Conservation (phyloP, 2,329 filamentous ascomycete species). For the Diaporthe longicolla region DNA sequence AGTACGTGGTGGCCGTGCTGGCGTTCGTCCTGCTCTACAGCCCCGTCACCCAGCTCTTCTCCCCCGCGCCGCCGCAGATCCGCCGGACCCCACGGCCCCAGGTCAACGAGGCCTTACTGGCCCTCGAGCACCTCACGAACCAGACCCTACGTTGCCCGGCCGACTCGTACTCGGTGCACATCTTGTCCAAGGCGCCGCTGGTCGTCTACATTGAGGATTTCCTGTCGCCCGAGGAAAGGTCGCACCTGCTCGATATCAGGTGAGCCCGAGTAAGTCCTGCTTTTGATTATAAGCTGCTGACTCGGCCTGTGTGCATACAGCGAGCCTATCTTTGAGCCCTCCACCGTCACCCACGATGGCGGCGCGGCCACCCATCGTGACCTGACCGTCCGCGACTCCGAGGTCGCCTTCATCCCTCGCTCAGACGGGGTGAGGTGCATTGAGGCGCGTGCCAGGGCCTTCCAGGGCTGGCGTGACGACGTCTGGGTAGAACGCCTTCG, state of each 20-base stretch:
- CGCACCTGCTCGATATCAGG: conserved; percentile 66
- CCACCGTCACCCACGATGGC: conserved; percentile 65
- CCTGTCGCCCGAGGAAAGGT: conserved; percentile 59
- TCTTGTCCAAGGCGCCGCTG: conserved; percentile 64
- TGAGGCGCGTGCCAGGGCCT: conserved; percentile 60
- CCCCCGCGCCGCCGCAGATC: conserved; percentile 46
- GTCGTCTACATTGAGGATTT: conserved; percentile 69
- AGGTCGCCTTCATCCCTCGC: conserved; percentile 66
- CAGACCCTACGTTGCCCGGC: conserved; percentile 53
- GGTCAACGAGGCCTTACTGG: conserved; percentile 66
- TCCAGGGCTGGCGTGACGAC: conserved; percentile 69
- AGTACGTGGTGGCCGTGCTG: conserved; percentile 60
- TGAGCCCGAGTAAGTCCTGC: conserved; percentile 46
- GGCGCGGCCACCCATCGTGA: conserved; percentile 57
- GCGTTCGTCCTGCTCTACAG: conserved; percentile 61
- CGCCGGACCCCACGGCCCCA: conserved; percentile 59
- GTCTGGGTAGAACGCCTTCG: conserved; percentile 67
- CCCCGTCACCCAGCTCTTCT: conserved; percentile 57
- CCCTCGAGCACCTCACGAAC: conserved; percentile 57
- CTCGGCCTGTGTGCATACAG: conserved; percentile 48
- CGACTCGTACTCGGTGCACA: conserved; percentile 61
- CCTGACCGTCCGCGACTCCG: conserved; percentile 63
- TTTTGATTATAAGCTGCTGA: neutral
- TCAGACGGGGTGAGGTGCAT: conserved; percentile 60
- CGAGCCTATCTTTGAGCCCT: conserved; percentile 63